phyloP scores from a whole-genome alignment of 805 yeast genomes.

The Hanseniaspora osmophila region DNA sequence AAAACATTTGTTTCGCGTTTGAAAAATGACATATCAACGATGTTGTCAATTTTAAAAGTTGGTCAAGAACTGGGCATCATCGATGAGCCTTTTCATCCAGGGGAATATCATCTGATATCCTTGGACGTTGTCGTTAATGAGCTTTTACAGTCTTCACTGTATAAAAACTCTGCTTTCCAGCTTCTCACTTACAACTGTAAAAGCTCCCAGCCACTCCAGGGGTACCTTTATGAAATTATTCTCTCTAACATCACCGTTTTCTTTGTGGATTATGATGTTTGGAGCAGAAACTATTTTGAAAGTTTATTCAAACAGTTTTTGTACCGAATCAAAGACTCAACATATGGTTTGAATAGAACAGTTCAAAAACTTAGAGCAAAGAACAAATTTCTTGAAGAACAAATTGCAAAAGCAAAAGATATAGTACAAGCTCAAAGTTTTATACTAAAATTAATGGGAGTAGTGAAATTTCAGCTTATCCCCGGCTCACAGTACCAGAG shows the following conservation, averaged over 20 bases:
- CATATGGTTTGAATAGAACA: conserved; percentile 44
- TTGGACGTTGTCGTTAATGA: conserved; percentile 22
- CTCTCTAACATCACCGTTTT: conserved; percentile 32
- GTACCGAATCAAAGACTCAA: conserved; percentile 52
- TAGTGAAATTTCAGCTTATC: conserved; percentile 26
- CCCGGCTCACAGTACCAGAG: conserved; percentile 49
- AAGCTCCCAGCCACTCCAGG: conserved; percentile 42
- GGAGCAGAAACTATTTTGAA: conserved; percentile 49
- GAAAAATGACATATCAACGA: conserved; percentile 21
- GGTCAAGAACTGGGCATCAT: conserved; percentile 48
- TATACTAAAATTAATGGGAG: conserved; percentile 25
- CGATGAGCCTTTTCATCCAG: conserved; percentile 32
- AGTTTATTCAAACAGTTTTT: conserved; percentile 51
- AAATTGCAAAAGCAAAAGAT: conserved; percentile 16
- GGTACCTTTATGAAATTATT: conserved; percentile 31
- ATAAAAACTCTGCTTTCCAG: conserved; percentile 43
- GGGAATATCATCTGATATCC: conserved; percentile 22
- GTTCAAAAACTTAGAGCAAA: conserved; percentile 26
- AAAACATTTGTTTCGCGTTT: conserved; percentile 22
- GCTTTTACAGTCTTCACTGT: conserved; percentile 29
- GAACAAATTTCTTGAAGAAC: conserved; percentile 27
- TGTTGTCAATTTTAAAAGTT: conserved; percentile 43
- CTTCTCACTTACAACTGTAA: conserved; percentile 48
- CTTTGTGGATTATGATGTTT: conserved; percentile 53
- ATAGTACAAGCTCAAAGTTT: conserved; percentile 27